Base-by-base conservation (phyloP, 352 stramenopile genomes). In the Phytophthora ramorum region DNA sequence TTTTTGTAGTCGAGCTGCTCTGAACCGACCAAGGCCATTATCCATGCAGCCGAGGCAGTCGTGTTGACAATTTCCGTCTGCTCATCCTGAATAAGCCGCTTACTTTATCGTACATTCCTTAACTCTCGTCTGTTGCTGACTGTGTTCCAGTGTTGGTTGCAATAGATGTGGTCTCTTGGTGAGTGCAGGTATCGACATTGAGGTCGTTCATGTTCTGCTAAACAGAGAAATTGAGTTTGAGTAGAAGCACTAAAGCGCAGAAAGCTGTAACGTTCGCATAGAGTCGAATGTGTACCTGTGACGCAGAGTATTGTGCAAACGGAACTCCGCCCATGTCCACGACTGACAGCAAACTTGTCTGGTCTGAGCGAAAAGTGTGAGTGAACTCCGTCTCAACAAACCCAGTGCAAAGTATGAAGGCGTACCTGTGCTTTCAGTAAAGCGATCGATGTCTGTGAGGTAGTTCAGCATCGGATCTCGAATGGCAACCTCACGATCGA, bases 391-490 rank as follows among this genome's bases (percentile, higher is more conserved):
- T 7, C 16, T 10, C 1, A 10, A 22, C 12, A 19, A 12, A 8
- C 12, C 13, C 16, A 66, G 5, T 20, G 2, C 12, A 19, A 20
- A 2, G 6, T 16, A 13, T 10, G 20, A 8, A n/a, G 3, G 14
- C 49, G 9, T 57, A 87, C 81, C 71, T 48, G 32, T 24, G 3
- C 58, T 71, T 40, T 91, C 80, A 12, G 79, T 83, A 41, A 91
- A 90, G 8, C 83, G 79, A n/a, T 86, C 69, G 16, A 75, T 62
- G 6, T 79, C 69, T 2, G 83, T 90, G 19, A 92, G 69, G 17
- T 79, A 65, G 41, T 89, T 74, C 12, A 90, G 75, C 63, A 90
- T 70, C 19, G 81, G 75, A 28, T 92, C 83, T 30, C 44, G 47
- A 57, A 92, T 53, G 8, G 44, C 35, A 9, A 84, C 44, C 0